A percentile compares a stretch with the other conserved stretches of the same genome.
phyloP scores from a whole-genome alignment of 2,329 filamentous ascomycete species.

The Aspergillus quadrilineatus region DNA sequence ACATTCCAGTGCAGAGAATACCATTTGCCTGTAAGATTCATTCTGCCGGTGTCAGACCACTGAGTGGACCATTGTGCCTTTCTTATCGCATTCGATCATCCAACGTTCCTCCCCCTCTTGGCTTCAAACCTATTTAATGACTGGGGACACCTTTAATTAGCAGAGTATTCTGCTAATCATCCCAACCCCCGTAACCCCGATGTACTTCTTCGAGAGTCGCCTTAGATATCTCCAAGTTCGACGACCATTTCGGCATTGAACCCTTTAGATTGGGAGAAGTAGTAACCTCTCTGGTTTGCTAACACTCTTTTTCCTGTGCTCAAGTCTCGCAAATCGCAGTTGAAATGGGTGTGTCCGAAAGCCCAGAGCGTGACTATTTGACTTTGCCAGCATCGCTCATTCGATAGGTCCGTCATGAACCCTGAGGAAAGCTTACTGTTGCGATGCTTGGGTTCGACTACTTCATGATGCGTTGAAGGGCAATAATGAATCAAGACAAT shows the following conservation, averaged over 20 bases:
- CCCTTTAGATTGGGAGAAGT: conserved; percentile 30
- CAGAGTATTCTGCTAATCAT: too few species aligned
- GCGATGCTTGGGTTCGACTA: conserved; percentile 23
- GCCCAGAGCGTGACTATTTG: conserved; percentile 41
- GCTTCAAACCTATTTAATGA: too few species aligned
- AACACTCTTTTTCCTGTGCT: conserved; percentile 26
- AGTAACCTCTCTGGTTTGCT: conserved; percentile 42
- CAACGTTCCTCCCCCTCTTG: too few species aligned
- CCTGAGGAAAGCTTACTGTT: conserved; percentile 28
- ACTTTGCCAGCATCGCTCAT: conserved; percentile 37
- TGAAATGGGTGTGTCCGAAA: conserved; percentile 49
- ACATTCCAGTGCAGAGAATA: too few species aligned
- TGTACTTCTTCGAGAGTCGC: too few species aligned
- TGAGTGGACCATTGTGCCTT: too few species aligned
- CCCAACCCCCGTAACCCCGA: too few species aligned
- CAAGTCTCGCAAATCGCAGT: conserved; percentile 35
- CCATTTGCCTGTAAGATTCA: too few species aligned
- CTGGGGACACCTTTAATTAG: too few species aligned
- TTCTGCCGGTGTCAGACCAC: too few species aligned
- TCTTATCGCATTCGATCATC: too few species aligned
- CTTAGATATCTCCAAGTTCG: neutral
- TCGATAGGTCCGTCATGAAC: conserved; percentile 41
- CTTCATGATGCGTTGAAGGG: conserved; percentile 15
- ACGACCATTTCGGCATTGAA: conserved; percentile 33
- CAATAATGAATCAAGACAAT: conserved; percentile 34